Percentiles rank a stretch among this genome's conserved stretches.
Evolutionary conservation across 2,329 filamentous ascomycete genomes (phyloP).

Genomic region (Hypomyces perniciosus): DNA sequence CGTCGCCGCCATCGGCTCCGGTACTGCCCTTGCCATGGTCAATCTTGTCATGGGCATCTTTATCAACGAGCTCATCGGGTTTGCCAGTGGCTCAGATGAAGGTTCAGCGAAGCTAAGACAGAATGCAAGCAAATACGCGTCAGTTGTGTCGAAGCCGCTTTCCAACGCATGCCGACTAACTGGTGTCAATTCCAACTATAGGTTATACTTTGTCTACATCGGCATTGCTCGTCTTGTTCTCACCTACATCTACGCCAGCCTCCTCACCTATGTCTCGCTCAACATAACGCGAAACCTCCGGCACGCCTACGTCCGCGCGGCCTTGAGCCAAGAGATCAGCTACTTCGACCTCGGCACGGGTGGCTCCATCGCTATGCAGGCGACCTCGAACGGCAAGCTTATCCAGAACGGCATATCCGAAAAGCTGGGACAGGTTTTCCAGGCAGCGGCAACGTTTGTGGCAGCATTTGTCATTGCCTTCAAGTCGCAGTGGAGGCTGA

Average conservation of each 20-base stretch:
- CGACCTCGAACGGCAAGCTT: conserved; percentile 39
- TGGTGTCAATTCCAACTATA: too few species aligned
- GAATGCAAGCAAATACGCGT: too few species aligned
- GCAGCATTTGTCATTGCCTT: conserved; percentile 36
- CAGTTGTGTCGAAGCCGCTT: too few species aligned
- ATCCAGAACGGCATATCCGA: conserved; percentile 36
- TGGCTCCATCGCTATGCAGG: conserved; percentile 37
- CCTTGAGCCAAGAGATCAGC: conserved; percentile 45
- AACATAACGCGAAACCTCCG: conserved; percentile 44
- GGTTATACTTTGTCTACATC: conserved; percentile 53
- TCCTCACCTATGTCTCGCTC: conserved; percentile 44
- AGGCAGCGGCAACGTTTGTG: conserved; percentile 32
- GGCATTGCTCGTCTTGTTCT: conserved; percentile 48
- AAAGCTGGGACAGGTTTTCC: conserved; percentile 35
- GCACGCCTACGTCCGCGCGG: conserved; percentile 42
- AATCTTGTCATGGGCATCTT: too few species aligned
- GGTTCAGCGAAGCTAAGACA: too few species aligned
- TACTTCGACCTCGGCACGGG: conserved; percentile 40
- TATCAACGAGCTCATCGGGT: too few species aligned
- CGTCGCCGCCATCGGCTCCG: too few species aligned
- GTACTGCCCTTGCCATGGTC: too few species aligned
- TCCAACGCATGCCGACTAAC: too few species aligned
- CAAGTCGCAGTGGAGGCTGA: conserved; percentile 38
- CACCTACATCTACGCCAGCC: conserved; percentile 40
- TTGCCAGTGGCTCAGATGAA: too few species aligned